phyloP scores from a whole-genome alignment of 2,329 filamentous ascomycete species.

The Hymenotorrendiella dingleyae region DNA sequence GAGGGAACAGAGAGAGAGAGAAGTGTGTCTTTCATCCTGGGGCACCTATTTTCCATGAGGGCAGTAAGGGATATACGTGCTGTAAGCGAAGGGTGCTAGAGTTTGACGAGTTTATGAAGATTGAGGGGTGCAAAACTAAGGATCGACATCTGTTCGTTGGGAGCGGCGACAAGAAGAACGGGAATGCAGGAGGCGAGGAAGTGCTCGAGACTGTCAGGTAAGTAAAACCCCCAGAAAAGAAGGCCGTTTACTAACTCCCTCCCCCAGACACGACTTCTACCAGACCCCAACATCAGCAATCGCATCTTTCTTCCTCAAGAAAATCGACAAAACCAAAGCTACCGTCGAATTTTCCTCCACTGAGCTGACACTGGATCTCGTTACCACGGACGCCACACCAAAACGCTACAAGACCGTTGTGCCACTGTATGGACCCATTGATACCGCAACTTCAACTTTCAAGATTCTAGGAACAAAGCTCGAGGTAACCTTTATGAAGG shows the following conservation, averaged over 20 bases:
- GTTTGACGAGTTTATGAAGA: constrained; percentile 97
- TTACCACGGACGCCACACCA: constrained; percentile 66
- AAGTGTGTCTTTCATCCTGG: constrained; percentile 86
- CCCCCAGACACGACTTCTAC: constrained; percentile 77
- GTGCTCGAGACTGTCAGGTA: constrained; percentile 72
- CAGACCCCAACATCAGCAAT: constrained; percentile 83
- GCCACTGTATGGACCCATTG: constrained; percentile 70
- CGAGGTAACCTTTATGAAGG: constrained; percentile 59
- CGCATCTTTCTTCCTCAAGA: constrained; percentile 91
- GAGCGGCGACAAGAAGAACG: constrained; percentile 59
- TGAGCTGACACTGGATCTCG: constrained; percentile 69
- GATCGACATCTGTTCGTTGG: constrained; percentile 78
- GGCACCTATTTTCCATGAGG: constrained; percentile 90
- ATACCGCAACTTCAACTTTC: constrained; percentile 56
- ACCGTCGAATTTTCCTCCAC: constrained; percentile 62
- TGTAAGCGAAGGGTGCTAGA: constrained; percentile 93
- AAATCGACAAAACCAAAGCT: constrained; percentile 79
- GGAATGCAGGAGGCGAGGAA: constrained; percentile 57
- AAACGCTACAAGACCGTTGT: constrained; percentile 76
- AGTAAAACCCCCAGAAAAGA: constrained; percentile 26
- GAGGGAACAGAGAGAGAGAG: constrained; percentile 59
- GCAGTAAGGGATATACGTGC: constrained; percentile 95
- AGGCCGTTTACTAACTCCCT: constrained; percentile 6
- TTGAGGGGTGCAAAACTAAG: constrained; percentile 84
- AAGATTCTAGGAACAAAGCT: constrained; percentile 67